Base-by-base conservation (phyloP, 306 rosid species). In the Casuarina cunninghamiana region DNA sequence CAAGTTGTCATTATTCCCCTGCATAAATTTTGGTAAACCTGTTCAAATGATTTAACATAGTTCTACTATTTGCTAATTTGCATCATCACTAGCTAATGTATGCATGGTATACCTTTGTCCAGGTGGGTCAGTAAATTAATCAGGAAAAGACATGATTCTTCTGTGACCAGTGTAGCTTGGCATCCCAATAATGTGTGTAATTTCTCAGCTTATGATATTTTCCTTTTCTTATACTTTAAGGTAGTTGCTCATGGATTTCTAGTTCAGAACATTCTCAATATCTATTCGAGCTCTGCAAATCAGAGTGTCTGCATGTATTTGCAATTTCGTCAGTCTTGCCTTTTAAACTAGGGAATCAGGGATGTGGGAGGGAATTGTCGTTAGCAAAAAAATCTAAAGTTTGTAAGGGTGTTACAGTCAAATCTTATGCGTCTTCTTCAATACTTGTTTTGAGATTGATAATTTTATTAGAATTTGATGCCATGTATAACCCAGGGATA, bases 111-210 rank as follows among this genome's bases (percentile, higher is more conserved):
- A 38, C 74, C 55, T 54, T 79, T 85, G 75, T 78, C 78, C 91
- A 95, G 99, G 99, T 95, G 99, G 99, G 93, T 95, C 80, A 93
- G 99, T 90, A 95, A 95, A 86, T 94, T 93, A 80, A 88, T 95
- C 83, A 88, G 97, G 83, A 95, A 91, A 90, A 83, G 91, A 55
- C 99, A 93, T 5, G 91, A 91, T 42, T 95, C 99, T 82, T 95
- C 97, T 44, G 97, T 95, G 83, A 95, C 97, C 38, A 84, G 87
- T 81, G 97, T 95, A 63, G 93, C 97, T 81, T 95, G 99, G 97
- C 97, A 95, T 88, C 97, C 99, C 8, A 69, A 93, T 84, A 95
- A 95, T 90, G 99, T 93, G 71, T 5, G 93, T 73, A 70, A 70
- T 70, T 76, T 78, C 79, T 51, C 58, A 74, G 79, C 53, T 62